Base-by-base conservation (phyloP, 169 alveolate genomes). In the Plasmodium adleri region DNA sequence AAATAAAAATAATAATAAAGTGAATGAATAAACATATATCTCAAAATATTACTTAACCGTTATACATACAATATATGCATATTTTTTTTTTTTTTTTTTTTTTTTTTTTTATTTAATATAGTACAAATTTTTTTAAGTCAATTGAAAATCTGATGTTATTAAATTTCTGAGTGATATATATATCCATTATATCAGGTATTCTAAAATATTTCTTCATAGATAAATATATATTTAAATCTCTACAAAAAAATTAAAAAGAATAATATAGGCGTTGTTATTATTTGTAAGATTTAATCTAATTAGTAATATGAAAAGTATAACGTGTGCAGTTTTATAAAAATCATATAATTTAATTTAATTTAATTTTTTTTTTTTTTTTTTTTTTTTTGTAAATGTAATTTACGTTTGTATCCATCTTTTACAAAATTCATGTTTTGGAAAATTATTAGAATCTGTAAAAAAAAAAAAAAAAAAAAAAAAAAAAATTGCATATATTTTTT, bases 381-480 rank as follows among this genome's bases (percentile, higher is more conserved):
- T 32, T 32, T 28, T 28, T 28, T 28, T 32, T 32, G 3, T 32
- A 32, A 32, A 32, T 32, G 45, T 76, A n/a, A 8, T 26, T 68
- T 85, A 85, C 92, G 73, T 26, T 71, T 63, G 72, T 59, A 85
- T 72, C 92, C 92, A 85, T 43, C 92, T 74, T 62, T 85, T 85
- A 28, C 87, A 67, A 56, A 56, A 59, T 47, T 71, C 92, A 4
- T 49, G 43, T 71, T 68, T 60, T 45, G 68, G 3, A 32, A 85
- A 85, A 22, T 85, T 85, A 68, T 85, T 85, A 2, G 92, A 85
- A 66, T 85, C 92, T 85, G 20, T 32, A 72, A 47, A 64, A 63
- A 49, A 49, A 67, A 39, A 43, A 17, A 71, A 20, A n/a, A n/a
- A n/a, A n/a, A n/a, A n/a, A n/a, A n/a, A n/a, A n/a, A n/a, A n/a